phyloP scores from a whole-genome alignment of 73 alveolate genomes.

The Breviolum minutum region DNA sequence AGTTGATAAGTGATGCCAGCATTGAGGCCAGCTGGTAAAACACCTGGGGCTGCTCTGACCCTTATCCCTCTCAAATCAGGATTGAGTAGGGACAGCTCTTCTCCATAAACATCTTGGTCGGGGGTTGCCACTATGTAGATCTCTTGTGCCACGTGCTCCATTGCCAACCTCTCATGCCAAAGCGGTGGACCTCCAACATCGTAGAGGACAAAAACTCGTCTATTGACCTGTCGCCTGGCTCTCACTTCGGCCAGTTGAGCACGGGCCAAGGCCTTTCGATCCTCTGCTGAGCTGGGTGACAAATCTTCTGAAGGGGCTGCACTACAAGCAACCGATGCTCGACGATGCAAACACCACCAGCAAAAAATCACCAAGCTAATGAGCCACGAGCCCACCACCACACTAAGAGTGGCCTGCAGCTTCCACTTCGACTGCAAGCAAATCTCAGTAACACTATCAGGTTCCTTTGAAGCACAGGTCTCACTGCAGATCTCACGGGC shows the following conservation, averaged over 20 bases:
- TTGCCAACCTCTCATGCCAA: background rate
- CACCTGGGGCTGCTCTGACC: background rate
- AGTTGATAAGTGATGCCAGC: background rate
- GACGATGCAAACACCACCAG: background rate
- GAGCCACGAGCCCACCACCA: background rate
- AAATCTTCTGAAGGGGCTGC: background rate
- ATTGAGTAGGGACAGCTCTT: background rate
- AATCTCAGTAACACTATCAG: background rate
- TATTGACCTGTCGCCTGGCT: background rate
- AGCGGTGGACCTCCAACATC: background rate
- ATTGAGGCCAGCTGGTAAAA: background rate
- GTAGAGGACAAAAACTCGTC: background rate
- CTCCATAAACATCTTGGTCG: background rate
- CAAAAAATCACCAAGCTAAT: background rate
- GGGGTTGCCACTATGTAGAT: constrained; percentile 12
- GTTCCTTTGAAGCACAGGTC: background rate
- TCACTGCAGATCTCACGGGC: background rate
- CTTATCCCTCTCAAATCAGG: background rate
- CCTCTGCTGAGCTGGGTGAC: background rate
- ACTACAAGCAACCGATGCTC: background rate
- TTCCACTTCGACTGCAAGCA: background rate
- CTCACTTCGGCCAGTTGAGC: background rate
- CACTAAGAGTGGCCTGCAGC: background rate
- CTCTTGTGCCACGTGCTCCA: background rate
- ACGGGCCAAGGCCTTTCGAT: background rate